phyloP scores from a whole-genome alignment of 2,329 filamentous ascomycete species.

The Dothidotthia symphoricarpi region DNA sequence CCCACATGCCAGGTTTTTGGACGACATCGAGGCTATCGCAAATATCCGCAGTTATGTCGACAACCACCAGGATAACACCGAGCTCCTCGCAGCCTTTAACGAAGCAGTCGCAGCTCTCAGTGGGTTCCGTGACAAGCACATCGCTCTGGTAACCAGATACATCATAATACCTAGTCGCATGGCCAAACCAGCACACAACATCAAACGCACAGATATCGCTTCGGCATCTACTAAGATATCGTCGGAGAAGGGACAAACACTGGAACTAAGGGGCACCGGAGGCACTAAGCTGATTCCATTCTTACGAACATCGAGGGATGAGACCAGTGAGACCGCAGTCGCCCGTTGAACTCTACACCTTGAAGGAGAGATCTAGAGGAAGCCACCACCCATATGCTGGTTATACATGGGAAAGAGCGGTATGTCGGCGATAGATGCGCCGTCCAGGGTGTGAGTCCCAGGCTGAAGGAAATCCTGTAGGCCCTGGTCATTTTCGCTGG shows the following conservation, averaged over 20 bases:
- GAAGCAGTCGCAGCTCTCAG: constrained; percentile 47
- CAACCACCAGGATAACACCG: constrained; percentile 28
- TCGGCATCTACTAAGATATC: constrained; percentile 46
- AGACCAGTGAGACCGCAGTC: constrained; percentile 47
- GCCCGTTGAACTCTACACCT: constrained; percentile 2
- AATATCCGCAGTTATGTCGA: constrained; percentile 50
- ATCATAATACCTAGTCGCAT: constrained; percentile 48
- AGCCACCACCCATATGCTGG: constrained; percentile 19
- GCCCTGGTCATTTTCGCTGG: constrained; percentile 32
- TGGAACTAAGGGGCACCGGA: constrained; percentile 51
- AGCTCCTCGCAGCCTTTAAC: constrained; percentile 48
- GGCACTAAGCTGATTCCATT: constrained; percentile 56
- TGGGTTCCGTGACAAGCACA: constrained; percentile 52
- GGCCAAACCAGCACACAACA: constrained; percentile 18
- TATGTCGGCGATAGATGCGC: constrained; percentile 32
- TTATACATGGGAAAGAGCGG: constrained; percentile 34
- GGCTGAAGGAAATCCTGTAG: constrained; percentile 34
- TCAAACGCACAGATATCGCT: constrained; percentile 44
- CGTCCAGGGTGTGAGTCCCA: constrained; percentile 29
- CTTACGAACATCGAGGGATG: constrained; percentile 52
- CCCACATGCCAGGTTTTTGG: constrained; percentile 52
- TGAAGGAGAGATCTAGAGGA: constrained; percentile 3
- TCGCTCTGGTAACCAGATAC: constrained; percentile 54
- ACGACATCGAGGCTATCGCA: constrained; percentile 45
- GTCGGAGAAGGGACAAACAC: constrained; percentile 30